A percentile compares a stretch with the other conserved stretches of the same genome.
Evolutionary conservation across 225 moss, liverwort and hornwort species (phyloP).

Genomic region (Physcomitrium patens): DNA sequence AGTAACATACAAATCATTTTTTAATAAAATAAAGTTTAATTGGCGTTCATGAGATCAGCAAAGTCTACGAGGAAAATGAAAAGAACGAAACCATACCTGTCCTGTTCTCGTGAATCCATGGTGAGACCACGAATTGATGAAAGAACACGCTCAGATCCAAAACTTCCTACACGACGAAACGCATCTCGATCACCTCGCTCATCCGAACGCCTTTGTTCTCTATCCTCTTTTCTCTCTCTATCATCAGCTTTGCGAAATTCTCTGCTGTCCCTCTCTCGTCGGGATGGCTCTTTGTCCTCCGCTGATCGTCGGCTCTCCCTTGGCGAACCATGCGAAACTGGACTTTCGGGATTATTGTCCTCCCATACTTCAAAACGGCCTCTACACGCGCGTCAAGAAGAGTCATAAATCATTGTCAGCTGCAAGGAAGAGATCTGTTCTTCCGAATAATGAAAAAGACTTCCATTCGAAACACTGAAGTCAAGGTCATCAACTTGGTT

Average conservation of each 20-base stretch:
- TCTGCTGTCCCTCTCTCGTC: constrained; percentile 53
- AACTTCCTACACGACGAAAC: constrained; percentile 44
- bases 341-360: constrained; percentile 50
- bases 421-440: constrained; percentile 11
- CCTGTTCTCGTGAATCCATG: constrained; percentile 52
- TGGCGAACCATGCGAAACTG: constrained; percentile 46
- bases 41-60: constrained; percentile 15
- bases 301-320: constrained; percentile 39
- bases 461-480: constrained; percentile 17
- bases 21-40: too few relatives aligned
- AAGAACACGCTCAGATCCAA: constrained; percentile 53
- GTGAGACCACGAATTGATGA: constrained; percentile 58
- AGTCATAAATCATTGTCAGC: constrained; percentile 19
- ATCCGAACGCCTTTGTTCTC: constrained; percentile 48
- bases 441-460: constrained; percentile 21
- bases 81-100: constrained; percentile 44
- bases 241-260: constrained; percentile 46
- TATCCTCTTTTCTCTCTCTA: constrained; percentile 51
- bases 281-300: constrained; percentile 48
- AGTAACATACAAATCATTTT: neutral
- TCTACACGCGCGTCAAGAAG: constrained; percentile 39
- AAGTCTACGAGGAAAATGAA: constrained; percentile 2
- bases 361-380: constrained; percentile 69
- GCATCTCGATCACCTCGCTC: constrained; percentile 55
- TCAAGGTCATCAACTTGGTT: constrained; percentile 2